Percentiles rank a stretch among this genome's conserved stretches.
These are phyloP conservation scores for Recurvomyces mirabilis DNA, from an alignment of 495 filamentous ascomycete species.

Conservation along the genomic window DNA sequence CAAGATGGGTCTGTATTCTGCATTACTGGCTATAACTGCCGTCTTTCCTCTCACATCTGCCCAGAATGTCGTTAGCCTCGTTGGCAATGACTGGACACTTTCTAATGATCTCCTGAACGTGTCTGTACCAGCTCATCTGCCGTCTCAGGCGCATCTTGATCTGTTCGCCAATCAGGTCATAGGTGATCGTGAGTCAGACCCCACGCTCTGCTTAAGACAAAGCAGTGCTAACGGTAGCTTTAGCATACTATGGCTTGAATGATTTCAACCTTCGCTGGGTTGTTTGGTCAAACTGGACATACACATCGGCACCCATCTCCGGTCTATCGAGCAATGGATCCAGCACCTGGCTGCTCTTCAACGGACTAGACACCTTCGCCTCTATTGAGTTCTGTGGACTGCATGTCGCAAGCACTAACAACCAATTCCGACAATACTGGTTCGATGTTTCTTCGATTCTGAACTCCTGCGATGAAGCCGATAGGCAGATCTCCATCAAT, in stretches of 20 bases:
- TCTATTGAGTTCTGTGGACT: slow-evolving; percentile 50
- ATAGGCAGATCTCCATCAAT: slow-evolving; percentile 38
- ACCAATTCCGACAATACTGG: slow-evolving; percentile 62
- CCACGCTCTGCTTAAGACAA: too few species aligned
- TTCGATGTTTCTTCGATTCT: slow-evolving; percentile 51
- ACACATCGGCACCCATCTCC: slow-evolving; percentile 41
- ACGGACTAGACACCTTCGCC: slow-evolving; percentile 57
- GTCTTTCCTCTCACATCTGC: background rate
- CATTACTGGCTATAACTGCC: background rate
- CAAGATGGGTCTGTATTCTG: too few species aligned
- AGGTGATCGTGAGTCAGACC: too few species aligned
- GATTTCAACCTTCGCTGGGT: slow-evolving; percentile 55
- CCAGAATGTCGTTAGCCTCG: background rate
- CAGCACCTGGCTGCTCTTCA: slow-evolving; percentile 37
- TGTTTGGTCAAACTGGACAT: slow-evolving; percentile 50
- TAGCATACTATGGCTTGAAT: slow-evolving; percentile 45
- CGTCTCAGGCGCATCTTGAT: slow-evolving; percentile 55
- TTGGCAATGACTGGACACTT: slow-evolving; percentile 1
- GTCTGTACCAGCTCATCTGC: slow-evolving; percentile 20
- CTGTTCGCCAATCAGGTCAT: slow-evolving; percentile 39
- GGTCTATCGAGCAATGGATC: slow-evolving; percentile 33
- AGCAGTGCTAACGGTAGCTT: too few species aligned
- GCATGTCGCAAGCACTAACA: slow-evolving; percentile 52
- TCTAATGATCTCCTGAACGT: slow-evolving; percentile 4
- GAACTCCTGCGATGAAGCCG: slow-evolving; percentile 30